Evolutionary conservation across 208 protist species (phyloP).

Genomic region (Leishmania aethiopica): DNA sequence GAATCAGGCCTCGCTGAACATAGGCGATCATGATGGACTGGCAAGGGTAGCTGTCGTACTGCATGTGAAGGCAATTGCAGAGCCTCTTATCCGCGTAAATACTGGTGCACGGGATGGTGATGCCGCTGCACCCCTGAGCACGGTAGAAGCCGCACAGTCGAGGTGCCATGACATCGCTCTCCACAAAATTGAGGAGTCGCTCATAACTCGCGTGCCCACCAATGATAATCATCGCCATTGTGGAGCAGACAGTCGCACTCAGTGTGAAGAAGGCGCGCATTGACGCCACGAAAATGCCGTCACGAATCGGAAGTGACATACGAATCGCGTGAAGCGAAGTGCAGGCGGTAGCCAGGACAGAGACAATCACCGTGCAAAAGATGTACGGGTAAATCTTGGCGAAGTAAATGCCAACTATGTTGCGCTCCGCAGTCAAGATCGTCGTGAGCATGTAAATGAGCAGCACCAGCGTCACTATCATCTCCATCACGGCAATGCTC

Average conservation of each 20-base stretch:
- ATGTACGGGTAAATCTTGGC: constrained; percentile 35
- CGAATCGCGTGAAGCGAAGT: constrained; percentile 52
- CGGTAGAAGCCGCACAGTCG: constrained; percentile 27
- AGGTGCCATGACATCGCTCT: background rate
- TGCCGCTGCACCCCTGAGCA: constrained; percentile 49
- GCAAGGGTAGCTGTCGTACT: constrained; percentile 6
- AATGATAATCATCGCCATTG: constrained; percentile 47
- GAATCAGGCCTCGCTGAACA: constrained; percentile 22
- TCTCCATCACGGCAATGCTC: constrained; percentile 50
- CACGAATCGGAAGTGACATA: constrained; percentile 49
- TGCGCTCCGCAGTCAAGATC: constrained; percentile 13
- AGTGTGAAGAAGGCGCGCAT: constrained; percentile 28
- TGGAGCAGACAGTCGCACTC: constrained; percentile 33
- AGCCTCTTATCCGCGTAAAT: background rate
- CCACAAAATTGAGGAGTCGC: constrained; percentile 1
- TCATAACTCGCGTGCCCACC: constrained; percentile 26
- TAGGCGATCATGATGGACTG: constrained; percentile 4
- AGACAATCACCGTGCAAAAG: constrained; percentile 31
- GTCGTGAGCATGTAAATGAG: constrained; percentile 37
- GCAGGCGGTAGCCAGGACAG: constrained; percentile 30
- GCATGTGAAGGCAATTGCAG: background rate
- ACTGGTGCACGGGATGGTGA: constrained; percentile 27
- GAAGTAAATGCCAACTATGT: constrained; percentile 42
- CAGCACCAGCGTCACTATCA: constrained; percentile 36
- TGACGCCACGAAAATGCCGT: constrained; percentile 9